Base-by-base conservation (phyloP, 306 rosid genomes). In the Prunus padus region DNA sequence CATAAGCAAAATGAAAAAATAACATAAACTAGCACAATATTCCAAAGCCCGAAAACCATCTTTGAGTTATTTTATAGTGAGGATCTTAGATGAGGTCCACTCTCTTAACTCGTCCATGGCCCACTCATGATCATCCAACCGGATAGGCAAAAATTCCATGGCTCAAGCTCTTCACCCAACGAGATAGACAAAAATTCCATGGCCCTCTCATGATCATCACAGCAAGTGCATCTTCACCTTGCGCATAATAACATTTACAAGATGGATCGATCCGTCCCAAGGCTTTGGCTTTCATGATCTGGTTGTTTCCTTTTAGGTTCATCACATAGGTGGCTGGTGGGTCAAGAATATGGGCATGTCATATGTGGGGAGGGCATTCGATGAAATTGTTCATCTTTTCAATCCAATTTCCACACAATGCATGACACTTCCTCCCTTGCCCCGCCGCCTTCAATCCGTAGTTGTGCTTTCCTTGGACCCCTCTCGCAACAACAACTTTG, bases 171-270 rank as follows among this genome's bases (percentile, higher is more conserved):
- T 73, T 57, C 19, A 13, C 65, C 4, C n/a, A 1, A 47, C 51
- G n/a, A n/a, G n/a, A n/a, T n/a, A n/a, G n/a, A n/a, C n/a, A 47
- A 16, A 14, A n/a, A n/a, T n/a, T n/a, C n/a, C n/a, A n/a, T n/a
- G 50, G 14, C 50, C 13, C 51, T 1, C 51, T 0, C 3, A 16
- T 47, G 51, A 47, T 47, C 51, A 14, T 47, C 15, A 47, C n/a
- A 47, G 51, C 15, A 47, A 15, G 50, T 59, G 74, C 80, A 44
- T 76, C 59, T 42, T 76, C 18, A 67, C 45, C 67, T 67, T 10
- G 22, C 67, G 4, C 74, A 76, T 22, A 3, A 56, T 31, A 67
- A 67, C n/a, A 5, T 28, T 13, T 67, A 22, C 59, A 56, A 20
- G 16, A 16, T 56, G 49, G n/a, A 56, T 9, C 11, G 8, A 49